phyloP scores from a whole-genome alignment of 1,139 yeast genomes.

The Candida sp. region DNA sequence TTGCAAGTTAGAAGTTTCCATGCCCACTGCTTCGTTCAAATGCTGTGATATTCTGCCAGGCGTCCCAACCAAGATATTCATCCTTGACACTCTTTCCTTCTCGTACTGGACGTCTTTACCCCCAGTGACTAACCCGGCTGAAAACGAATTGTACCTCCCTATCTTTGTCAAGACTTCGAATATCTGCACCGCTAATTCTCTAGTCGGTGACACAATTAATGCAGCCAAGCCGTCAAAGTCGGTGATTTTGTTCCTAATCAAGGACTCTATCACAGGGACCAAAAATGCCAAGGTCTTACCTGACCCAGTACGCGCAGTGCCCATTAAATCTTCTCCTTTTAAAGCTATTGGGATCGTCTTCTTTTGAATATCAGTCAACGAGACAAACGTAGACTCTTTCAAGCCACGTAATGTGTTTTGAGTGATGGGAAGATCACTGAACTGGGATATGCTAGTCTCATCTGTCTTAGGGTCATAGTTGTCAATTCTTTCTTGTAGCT shows the following conservation, averaged over 20 bases:
- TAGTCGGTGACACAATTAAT: constrained; percentile 86
- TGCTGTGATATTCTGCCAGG: constrained; percentile 97
- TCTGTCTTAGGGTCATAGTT: constrained; percentile 50
- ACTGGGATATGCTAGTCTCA: constrained; percentile 38
- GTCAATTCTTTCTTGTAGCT: constrained; percentile 50
- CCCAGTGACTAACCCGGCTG: constrained; percentile 97
- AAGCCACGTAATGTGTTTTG: constrained; percentile 71
- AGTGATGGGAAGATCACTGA: constrained; percentile 79
- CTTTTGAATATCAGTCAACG: constrained; percentile 86
- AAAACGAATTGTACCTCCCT: constrained; percentile 79
- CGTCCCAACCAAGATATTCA: constrained; percentile 92
- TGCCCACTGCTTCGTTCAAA: constrained; percentile 90
- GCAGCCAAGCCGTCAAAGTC: constrained; percentile 96
- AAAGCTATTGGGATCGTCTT: constrained; percentile 79
- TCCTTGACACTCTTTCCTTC: constrained; percentile 79
- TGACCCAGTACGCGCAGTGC: constrained; percentile 96
- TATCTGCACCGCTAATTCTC: constrained; percentile 94
- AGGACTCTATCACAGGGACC: constrained; percentile 79
- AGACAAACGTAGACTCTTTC: constrained; percentile 69
- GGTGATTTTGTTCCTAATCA: constrained; percentile 78
- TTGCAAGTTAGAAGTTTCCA: constrained; percentile 81
- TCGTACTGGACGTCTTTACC: constrained; percentile 94
- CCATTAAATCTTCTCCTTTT: constrained; percentile 83
- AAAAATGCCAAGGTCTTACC: constrained; percentile 95
- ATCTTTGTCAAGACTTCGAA: constrained; percentile 88